A percentile compares a stretch with the other conserved stretches of the same genome.
phyloP scores from a whole-genome alignment of 192 early-diverging fungal species.

The Coemansia sp. region DNA sequence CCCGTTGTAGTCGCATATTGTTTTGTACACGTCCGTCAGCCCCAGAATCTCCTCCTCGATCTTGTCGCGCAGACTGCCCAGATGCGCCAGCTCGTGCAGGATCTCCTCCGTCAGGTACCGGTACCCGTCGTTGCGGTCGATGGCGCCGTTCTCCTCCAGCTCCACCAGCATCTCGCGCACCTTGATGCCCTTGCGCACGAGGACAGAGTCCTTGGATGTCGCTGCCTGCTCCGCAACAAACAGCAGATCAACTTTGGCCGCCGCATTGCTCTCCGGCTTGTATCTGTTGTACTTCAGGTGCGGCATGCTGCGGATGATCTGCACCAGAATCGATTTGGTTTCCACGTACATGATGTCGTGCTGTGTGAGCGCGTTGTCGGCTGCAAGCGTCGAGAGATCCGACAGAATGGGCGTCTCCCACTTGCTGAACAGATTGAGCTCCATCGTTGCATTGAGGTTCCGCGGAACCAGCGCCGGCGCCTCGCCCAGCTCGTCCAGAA shows the following conservation, averaged over 20 bases:
- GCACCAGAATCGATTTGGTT: conserved; percentile 90
- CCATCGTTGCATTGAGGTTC: conserved; percentile 50
- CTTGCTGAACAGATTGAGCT: conserved; percentile 45
- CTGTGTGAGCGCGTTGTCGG: conserved; percentile 89
- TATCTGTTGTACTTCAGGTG: conserved; percentile 57
- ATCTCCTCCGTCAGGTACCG: conserved; percentile 87
- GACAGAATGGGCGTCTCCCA: conserved; percentile 55
- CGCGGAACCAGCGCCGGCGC: conserved; percentile 49
- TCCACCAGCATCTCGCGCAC: conserved; percentile 91
- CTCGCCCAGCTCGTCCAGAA: conserved; percentile 79
- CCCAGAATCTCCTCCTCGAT: conserved; percentile 77
- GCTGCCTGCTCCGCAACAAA: conserved; percentile 81
- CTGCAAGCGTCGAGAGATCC: conserved; percentile 77
- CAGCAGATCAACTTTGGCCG: conserved; percentile 58
- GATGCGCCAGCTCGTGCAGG: conserved; percentile 81
- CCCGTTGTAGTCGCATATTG: conserved; percentile 93
- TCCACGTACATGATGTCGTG: conserved; percentile 95
- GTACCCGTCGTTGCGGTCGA: conserved; percentile 74
- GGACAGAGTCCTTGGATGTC: conserved; percentile 79
- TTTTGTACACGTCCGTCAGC: conserved; percentile 85
- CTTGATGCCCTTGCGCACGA: conserved; percentile 94
- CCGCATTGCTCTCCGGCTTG: conserved; percentile 52
- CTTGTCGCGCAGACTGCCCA: conserved; percentile 88
- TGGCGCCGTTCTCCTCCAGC: conserved; percentile 74
- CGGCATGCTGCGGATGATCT: conserved; percentile 88